Percentiles rank a stretch among this genome's conserved stretches.
Conservation (phyloP, 1,284 basidiomycete species). For the Ceratobasidium sp. region DNA sequence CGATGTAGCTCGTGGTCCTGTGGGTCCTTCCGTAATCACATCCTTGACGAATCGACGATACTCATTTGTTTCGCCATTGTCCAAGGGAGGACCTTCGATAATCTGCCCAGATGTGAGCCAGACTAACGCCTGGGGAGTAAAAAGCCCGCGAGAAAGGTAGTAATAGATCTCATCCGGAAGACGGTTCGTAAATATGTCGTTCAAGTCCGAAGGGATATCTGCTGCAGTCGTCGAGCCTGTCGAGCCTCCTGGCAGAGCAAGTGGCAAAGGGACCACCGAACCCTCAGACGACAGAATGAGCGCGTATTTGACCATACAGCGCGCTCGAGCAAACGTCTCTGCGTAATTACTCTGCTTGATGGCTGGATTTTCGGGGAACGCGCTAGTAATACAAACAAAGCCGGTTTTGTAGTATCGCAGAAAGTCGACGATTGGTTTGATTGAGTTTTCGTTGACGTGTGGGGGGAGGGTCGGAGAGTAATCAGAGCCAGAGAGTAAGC, state of each 20-base stretch:
- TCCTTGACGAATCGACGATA: constrained; percentile 96
- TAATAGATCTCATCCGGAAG: constrained; percentile 97
- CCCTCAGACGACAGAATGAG: constrained; percentile 94
- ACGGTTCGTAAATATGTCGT: constrained; percentile 94
- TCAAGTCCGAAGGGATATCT: constrained; percentile 90
- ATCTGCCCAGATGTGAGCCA: constrained; percentile 90
- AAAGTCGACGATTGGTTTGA: constrained; percentile 88
- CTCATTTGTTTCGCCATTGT: constrained; percentile 94
- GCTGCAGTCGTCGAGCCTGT: constrained; percentile 71
- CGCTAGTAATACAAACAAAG: constrained; percentile 74
- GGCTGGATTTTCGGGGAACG: constrained; percentile 79
- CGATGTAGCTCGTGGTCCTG: constrained; percentile 90
- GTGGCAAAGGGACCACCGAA: constrained; percentile 84
- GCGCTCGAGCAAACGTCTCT: constrained; percentile 90
- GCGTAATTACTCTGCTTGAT: constrained; percentile 80
- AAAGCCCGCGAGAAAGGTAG: constrained; percentile 91
- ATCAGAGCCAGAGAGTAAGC: constrained; percentile 91
- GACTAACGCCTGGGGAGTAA: constrained; percentile 87
- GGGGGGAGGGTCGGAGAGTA: constrained; percentile 89
- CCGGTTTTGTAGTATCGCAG: constrained; percentile 91
- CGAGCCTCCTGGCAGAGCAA: constrained; percentile 71
- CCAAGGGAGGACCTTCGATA: constrained; percentile 88
- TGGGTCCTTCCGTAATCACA: constrained; percentile 91
- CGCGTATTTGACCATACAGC: constrained; percentile 92
- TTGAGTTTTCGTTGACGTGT: constrained; percentile 75